Conservation (phyloP, 805 yeast species). For the Candida vartiovaarae region DNA sequence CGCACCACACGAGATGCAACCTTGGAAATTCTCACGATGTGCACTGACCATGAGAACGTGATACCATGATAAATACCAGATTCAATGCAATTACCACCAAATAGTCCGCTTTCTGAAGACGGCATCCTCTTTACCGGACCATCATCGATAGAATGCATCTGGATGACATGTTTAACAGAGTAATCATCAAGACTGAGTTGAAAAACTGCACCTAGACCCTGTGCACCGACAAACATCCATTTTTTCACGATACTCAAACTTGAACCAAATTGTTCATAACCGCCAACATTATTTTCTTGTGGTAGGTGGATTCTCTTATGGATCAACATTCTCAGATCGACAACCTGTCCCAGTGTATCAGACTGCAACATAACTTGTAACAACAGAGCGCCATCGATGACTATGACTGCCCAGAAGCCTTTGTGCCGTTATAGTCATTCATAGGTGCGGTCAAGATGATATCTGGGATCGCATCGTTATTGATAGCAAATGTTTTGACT, state of each 20-base stretch:
- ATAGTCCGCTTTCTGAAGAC: constrained; percentile 12
- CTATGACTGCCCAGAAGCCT: constrained; percentile 32
- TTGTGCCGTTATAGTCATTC: constrained; percentile 25
- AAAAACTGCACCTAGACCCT: constrained; percentile 31
- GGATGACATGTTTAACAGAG: constrained; percentile 11
- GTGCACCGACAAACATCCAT: constrained; percentile 30
- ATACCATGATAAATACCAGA: constrained; percentile 10
- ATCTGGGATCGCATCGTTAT: constrained; percentile 34
- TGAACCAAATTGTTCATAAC: constrained; percentile 38
- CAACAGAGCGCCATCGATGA: constrained; percentile 26
- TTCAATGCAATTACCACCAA: constrained; percentile 13
- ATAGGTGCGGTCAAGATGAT: constrained; percentile 39
- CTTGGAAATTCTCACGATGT: constrained; percentile 4
- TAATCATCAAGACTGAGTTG: constrained; percentile 25
- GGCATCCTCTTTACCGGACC: constrained; percentile 4
- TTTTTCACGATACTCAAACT: constrained; percentile 23
- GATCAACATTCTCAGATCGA: constrained; percentile 7
- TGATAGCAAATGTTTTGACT: constrained; percentile 27
- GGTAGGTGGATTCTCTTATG: constrained; percentile 14
- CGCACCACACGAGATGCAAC: constrained; percentile 34
- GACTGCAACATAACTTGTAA: constrained; percentile 5
- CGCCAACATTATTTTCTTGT: constrained; percentile 3
- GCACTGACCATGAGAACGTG: constrained; percentile 10
- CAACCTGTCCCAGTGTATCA: neutral
- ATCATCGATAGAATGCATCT: constrained; percentile 21